Conservation (phyloP, 139 green algal genomes). For the Tetradesmus obliquus region DNA sequence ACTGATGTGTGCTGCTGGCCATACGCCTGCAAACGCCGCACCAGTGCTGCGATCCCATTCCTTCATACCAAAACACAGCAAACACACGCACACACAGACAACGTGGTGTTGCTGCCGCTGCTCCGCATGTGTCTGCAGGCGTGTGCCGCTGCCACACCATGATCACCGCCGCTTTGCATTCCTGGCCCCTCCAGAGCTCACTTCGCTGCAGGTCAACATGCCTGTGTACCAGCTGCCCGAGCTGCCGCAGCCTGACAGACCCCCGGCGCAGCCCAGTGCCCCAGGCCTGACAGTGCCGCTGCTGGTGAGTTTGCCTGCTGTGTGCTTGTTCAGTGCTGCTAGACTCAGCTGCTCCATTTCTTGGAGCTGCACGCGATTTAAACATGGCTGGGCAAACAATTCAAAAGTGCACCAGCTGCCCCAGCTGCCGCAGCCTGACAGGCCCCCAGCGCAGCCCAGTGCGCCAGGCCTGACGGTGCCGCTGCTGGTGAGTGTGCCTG, state of each 20-base stretch:
- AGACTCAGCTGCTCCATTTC: no score
- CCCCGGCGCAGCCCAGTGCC: not conserved
- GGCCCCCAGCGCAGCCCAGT: not conserved
- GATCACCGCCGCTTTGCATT: slow-evolving; percentile 37
- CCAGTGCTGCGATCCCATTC: not conserved
- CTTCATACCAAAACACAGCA: no score
- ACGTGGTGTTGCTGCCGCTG: not conserved
- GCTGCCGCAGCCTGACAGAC: slow-evolving; percentile 37
- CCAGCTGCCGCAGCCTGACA: slow-evolving; percentile 35
- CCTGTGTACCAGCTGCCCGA: slow-evolving; percentile 39
- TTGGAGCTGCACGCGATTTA: no score
- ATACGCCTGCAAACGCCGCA: not conserved
- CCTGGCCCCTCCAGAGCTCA: slow-evolving; percentile 9
- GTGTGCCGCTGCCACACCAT: slow-evolving; percentile 36
- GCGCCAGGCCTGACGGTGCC: not conserved
- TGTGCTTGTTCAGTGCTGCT: not conserved
- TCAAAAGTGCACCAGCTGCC: slow-evolving; percentile 23
- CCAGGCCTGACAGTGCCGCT: not conserved
- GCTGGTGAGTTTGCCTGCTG: not conserved
- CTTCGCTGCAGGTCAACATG: slow-evolving; percentile 30
- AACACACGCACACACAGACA: no score
- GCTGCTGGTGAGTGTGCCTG: not conserved
- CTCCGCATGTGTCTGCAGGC: slow-evolving; percentile 5
- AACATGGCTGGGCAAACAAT: no score
- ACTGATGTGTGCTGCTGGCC: not conserved